phyloP scores from a whole-genome alignment of 148 eudicot species.

The Rhododendron kiyosumense region DNA sequence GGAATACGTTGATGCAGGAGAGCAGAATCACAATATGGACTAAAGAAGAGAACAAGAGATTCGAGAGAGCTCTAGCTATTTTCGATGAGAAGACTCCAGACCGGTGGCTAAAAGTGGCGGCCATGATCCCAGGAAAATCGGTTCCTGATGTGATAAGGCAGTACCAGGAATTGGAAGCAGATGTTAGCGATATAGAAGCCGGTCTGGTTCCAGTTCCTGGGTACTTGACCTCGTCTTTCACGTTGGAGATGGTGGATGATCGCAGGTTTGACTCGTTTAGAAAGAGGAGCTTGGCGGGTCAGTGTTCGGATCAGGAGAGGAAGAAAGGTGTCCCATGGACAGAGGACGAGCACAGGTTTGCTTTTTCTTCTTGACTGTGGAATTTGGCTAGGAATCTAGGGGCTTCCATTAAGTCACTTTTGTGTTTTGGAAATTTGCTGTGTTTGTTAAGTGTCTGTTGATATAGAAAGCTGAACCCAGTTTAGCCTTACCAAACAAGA shows the following conservation, averaged over 20 bases:
- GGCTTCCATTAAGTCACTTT: background rate
- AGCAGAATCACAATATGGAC: slow-evolving; percentile 55
- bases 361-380: background rate
- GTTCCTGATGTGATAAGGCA: slow-evolving; percentile 63
- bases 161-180: slow-evolving; percentile 60
- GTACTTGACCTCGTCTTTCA: slow-evolving; percentile 52
- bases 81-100: slow-evolving; percentile 65
- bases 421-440: background rate
- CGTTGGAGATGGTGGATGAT: slow-evolving; percentile 54
- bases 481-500: background rate
- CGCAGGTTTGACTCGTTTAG: slow-evolving; percentile 30
- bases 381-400: background rate
- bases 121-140: slow-evolving; percentile 72
- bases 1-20: slow-evolving; percentile 34
- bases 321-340: slow-evolving; percentile 98
- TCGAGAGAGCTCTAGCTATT: slow-evolving; percentile 80
- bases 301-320: slow-evolving; percentile 73
- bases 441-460: background rate
- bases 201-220: slow-evolving; percentile 83
- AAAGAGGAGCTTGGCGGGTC: slow-evolving; percentile 27
- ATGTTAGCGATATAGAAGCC: slow-evolving; percentile 83
- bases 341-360: slow-evolving; percentile 89
- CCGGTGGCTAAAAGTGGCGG: slow-evolving; percentile 72
- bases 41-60: slow-evolving; percentile 85
- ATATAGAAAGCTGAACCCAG: background rate